Evolutionary conservation across 352 stramenopile species (phyloP).

Genomic region (Globisporangium mamillatum): DNA sequence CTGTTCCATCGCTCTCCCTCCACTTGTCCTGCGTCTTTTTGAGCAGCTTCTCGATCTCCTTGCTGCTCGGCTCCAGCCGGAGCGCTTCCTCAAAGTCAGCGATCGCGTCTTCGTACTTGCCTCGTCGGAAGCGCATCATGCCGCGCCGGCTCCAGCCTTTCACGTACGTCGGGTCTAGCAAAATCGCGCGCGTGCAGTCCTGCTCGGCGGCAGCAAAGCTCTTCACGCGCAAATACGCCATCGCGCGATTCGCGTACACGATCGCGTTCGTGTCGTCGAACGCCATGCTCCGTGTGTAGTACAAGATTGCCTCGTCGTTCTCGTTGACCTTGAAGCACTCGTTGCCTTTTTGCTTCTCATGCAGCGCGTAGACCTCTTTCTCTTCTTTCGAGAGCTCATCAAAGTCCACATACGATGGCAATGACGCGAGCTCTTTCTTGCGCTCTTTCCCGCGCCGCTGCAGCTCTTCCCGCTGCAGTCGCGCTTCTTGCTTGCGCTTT

Average conservation of each 20-base stretch:
- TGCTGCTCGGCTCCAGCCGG: slow-evolving; percentile 58
- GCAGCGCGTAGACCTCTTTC: slow-evolving; percentile 50
- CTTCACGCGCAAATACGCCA: slow-evolving; percentile 76
- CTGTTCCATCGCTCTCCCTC: slow-evolving; percentile 54
- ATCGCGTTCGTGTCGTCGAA: slow-evolving; percentile 74
- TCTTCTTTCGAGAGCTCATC: slow-evolving; percentile 47
- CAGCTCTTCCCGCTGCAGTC: slow-evolving; percentile 29
- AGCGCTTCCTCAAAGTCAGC: slow-evolving; percentile 79
- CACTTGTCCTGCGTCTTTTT: slow-evolving; percentile 69
- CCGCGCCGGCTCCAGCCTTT: slow-evolving; percentile 88
- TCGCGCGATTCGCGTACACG: slow-evolving; percentile 87
- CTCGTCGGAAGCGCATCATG: slow-evolving; percentile 83
- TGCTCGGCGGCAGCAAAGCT: slow-evolving; percentile 85
- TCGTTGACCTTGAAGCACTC: slow-evolving; percentile 89
- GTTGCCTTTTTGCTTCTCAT: slow-evolving; percentile 94
- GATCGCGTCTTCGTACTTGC: slow-evolving; percentile 84
- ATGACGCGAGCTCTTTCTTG: slow-evolving; percentile 51
- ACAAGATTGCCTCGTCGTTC: slow-evolving; percentile 78
- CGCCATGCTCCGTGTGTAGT: slow-evolving; percentile 89
- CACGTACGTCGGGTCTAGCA: slow-evolving; percentile 77
- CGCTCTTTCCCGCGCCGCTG: slow-evolving; percentile 39
- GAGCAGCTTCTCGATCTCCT: slow-evolving; percentile 80
- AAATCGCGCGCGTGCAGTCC: slow-evolving; percentile 77
- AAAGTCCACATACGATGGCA: slow-evolving; percentile 59
- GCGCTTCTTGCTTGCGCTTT: slow-evolving; percentile 32